phyloP scores from a whole-genome alignment of 1,139 yeast genomes.

The Yamadazyma pseudoaaseri region DNA sequence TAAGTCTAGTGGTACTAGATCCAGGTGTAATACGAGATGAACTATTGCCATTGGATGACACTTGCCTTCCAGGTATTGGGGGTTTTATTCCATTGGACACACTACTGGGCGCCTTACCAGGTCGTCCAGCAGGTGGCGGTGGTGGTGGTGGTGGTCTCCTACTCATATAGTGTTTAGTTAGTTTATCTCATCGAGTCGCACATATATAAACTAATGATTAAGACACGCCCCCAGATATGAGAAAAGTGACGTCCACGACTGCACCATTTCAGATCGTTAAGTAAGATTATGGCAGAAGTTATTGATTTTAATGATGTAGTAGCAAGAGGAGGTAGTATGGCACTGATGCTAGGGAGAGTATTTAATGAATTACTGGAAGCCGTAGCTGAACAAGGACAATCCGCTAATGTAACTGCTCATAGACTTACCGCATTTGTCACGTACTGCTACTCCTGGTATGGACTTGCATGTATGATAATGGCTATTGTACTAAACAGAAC shows the following conservation, averaged over 20 bases:
- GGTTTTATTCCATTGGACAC: not conserved
- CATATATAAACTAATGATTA: not conserved
- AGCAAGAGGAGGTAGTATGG: too few species aligned
- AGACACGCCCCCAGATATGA: not conserved
- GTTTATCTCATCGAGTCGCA: not conserved
- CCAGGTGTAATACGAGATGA: not conserved
- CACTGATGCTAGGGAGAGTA: not conserved
- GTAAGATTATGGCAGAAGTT: too few species aligned
- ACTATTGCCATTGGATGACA: not conserved
- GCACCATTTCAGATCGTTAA: too few species aligned
- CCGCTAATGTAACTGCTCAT: conserved; percentile 13
- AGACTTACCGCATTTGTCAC: conserved; percentile 22
- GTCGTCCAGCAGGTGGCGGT: conserved; percentile 11
- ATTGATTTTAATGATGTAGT: too few species aligned
- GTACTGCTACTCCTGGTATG: conserved; percentile 38
- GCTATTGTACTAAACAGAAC: conserved; percentile 67
- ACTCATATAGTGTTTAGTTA: conserved; percentile 1
- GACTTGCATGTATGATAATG: conserved; percentile 53
- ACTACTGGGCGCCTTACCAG: not conserved
- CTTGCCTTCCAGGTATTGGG: not conserved
- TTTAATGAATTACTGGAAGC: conserved; percentile 15
- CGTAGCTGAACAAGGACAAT: conserved; percentile 23
- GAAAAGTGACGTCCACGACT: too few species aligned
- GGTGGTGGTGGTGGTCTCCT: conserved; percentile 16
- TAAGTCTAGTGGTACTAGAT: not conserved